These are phyloP conservation scores for Peniophora sp. DNA, from an alignment of 1,284 basidiomycete species.

Conservation along the genomic window DNA sequence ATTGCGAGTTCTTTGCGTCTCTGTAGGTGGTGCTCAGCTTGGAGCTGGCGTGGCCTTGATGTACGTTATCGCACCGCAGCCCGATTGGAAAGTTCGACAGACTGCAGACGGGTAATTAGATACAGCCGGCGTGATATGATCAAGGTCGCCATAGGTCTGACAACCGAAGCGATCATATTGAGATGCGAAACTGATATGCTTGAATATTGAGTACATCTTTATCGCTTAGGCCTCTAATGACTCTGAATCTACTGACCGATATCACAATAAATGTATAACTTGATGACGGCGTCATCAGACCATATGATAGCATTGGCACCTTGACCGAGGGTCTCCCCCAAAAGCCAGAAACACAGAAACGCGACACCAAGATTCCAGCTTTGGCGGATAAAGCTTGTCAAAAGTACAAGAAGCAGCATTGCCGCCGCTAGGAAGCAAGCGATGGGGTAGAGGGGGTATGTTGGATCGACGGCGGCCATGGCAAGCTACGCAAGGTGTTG, in stretches of 20 bases:
- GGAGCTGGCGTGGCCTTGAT: background rate
- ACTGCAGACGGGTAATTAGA: background rate
- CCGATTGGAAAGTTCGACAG: background rate
- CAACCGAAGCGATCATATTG: background rate
- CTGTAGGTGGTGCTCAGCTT: background rate
- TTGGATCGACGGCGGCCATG: background rate
- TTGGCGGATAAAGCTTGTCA: background rate
- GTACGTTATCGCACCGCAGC: background rate
- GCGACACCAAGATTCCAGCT: background rate
- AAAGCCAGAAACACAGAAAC: background rate
- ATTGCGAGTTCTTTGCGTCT: background rate
- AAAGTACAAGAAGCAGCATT: background rate
- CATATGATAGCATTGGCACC: background rate
- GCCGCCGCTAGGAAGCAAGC: background rate
- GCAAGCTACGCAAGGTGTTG: too few species aligned
- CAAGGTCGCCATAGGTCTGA: background rate
- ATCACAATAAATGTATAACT: background rate
- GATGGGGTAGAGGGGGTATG: background rate
- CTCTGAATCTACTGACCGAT: background rate
- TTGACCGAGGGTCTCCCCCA: background rate
- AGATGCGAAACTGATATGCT: background rate
- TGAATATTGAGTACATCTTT: background rate
- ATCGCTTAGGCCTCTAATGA: too few species aligned
- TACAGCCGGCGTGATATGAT: background rate
- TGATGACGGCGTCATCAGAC: background rate